Evolutionary conservation across 106 monocot genomes (phyloP), one percentile per base, ranked within the genome.

Genomic region (Dioscorea dumetorum): DNA sequence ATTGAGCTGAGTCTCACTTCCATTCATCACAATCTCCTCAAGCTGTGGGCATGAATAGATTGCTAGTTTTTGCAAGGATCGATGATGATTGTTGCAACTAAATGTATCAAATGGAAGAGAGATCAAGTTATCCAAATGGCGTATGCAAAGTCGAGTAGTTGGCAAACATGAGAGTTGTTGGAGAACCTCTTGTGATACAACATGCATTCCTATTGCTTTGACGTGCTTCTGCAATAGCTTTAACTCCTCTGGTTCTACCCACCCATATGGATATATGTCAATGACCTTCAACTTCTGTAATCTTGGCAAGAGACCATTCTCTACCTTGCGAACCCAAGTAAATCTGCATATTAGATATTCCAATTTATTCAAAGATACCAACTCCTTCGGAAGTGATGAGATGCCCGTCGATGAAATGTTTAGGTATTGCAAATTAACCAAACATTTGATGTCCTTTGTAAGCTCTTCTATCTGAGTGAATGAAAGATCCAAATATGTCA

Each of bases 401-500:
- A 81, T 22, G 2, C 4, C 23, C 0, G 75, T 81, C 13, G 13
- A 17, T 8, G 60, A 49, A n/a, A 81, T 9, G 53, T 81, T 76
- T 12, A 81, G 68, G 32, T 72, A 76, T 22, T 58, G 12, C 1
- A 81, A 61, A 31, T 49, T 12, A 0, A 22, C 14, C 10, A 81
- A 13, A 8, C 22, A 17, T 4, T 57, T 19, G 17, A 81, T 22
- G 8, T 68, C 70, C 3, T 9, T 2, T 12, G 81, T 75, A 19
- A 81, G 60, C 11, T 24, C 33, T 21, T 60, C 15, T 0, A 81
- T 0, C 0, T 3, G 2, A 2, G 61, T 72, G 18, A 18, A 1
- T 0, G 76, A 76, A 7, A 81, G 33, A 48, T 81, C 75, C 1
- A 81, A 16, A 22, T 72, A 70, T 3, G 32, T 64, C 6, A 80